phyloP scores from a whole-genome alignment of 176 grass and related monocot species.

The Carex cristatella region DNA sequence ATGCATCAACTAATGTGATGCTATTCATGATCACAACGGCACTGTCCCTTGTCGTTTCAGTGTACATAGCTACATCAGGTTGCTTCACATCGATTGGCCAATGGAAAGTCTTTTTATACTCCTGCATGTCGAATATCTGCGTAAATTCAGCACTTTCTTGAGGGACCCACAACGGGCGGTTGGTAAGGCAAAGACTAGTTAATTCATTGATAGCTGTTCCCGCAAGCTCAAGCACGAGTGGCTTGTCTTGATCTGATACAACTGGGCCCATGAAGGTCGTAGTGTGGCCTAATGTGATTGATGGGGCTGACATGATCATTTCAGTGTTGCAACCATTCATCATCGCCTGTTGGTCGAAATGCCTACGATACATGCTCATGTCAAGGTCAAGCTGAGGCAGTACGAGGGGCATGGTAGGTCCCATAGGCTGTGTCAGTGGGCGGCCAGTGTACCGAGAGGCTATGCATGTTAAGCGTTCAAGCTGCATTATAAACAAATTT shows the following conservation, averaged over 20 bases:
- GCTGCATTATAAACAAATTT: conserved; percentile 33
- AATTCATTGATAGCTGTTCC: conserved; percentile 56
- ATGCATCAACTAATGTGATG: conserved; percentile 85
- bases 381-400: conserved; percentile 74
- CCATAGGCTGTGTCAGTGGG: conserved; percentile 33
- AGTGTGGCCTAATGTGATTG: conserved; percentile 5
- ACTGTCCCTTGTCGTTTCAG: conserved; percentile 63
- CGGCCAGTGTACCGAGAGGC: conserved; percentile 42
- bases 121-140: conserved; percentile 45
- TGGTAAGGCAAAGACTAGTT: conserved; percentile 45
- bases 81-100: conserved; percentile 71
- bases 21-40: conserved; percentile 93
- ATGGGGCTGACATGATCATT: conserved; percentile 30
- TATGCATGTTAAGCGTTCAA: conserved; percentile 82
- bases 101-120: conserved; percentile 48
- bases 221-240: conserved; percentile 64
- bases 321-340: conserved; percentile 46
- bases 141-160: background rate
- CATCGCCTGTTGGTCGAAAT: conserved; percentile 44
- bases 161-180: conserved; percentile 51
- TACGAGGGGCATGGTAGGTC: conserved; percentile 33
- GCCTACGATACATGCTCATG: conserved; percentile 72
- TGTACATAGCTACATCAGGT: conserved; percentile 19
- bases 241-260: conserved; percentile 65
- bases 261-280: conserved; percentile 25